Percentiles rank a stretch among this genome's conserved stretches.
phyloP scores from a whole-genome alignment of 2,329 filamentous ascomycete species.

The Stachybotrys chlorohalonatus region DNA sequence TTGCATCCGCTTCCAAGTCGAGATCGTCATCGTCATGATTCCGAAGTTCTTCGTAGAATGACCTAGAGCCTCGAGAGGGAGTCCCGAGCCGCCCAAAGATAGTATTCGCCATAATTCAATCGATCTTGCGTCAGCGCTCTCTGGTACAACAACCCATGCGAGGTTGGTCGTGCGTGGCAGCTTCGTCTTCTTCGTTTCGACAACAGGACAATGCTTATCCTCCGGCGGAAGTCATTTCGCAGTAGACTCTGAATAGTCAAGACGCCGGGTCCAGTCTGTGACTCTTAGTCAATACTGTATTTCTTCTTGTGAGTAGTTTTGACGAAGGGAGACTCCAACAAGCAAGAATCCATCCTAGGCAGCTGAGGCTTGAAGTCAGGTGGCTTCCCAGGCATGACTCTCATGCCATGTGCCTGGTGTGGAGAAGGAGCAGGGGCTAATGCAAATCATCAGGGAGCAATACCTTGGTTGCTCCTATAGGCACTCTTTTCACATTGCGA shows the following conservation, averaged over 20 bases:
- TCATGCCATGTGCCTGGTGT: background rate
- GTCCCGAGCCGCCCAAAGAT: conserved; percentile 34
- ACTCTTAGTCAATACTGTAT: background rate
- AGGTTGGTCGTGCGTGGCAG: no score
- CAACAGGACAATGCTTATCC: background rate
- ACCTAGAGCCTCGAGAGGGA: conserved; percentile 18
- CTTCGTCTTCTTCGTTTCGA: no score
- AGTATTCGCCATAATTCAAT: conserved; percentile 14
- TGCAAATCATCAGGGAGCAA: background rate
- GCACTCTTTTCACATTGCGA: background rate
- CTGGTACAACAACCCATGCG: no score
- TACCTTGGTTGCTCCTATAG: no score
- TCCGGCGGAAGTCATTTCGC: background rate
- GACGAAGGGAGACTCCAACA: no score
- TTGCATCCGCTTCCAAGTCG: conserved; percentile 32
- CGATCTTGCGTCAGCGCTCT: no score
- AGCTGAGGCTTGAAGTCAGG: background rate
- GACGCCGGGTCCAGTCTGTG: background rate
- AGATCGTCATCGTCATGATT: conserved; percentile 24
- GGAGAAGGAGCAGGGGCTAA: background rate
- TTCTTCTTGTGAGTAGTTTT: background rate
- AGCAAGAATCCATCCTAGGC: background rate
- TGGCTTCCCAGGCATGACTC: conserved; percentile 1
- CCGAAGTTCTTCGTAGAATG: conserved; percentile 42
- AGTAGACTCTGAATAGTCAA: conserved; percentile 9